Evolutionary conservation across 108 stramenopile genomes (phyloP).

Genomic region (Cyclostephanos invisitatus): DNA sequence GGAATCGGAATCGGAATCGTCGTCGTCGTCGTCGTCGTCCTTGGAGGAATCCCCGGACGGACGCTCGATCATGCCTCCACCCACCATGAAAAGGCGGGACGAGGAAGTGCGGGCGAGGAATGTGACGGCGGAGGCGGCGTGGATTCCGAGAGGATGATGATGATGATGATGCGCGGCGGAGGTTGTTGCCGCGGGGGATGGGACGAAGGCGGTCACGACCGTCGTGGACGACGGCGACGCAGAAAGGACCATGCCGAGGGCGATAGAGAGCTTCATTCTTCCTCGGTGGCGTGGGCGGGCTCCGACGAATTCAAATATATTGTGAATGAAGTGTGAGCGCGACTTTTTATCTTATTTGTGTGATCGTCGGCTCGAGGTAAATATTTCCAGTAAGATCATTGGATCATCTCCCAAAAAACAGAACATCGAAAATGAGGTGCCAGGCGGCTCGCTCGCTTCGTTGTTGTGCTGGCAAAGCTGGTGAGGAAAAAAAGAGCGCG

Average conservation of each 20-base stretch:
- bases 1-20: constrained; percentile 3
- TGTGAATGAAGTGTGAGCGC: no score
- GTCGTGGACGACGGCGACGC: background rate
- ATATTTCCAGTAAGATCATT: no score
- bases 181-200: constrained; percentile 8
- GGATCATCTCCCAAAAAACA: no score
- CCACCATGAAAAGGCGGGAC: constrained; percentile 33
- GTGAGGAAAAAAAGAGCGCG: no score
- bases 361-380: no score
- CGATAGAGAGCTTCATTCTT: constrained; percentile 29
- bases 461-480: no score
- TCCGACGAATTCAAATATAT: no score
- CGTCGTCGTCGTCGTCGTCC: constrained; percentile 14
- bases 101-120: background rate
- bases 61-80: constrained; percentile 35
- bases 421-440: no score
- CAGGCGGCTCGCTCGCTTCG: no score
- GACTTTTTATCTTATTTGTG: no score
- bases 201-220: constrained; percentile 15
- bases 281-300: no score
- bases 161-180: constrained; percentile 4
- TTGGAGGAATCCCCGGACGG: constrained; percentile 19
- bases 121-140: constrained; percentile 6
- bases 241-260: constrained; percentile 17
- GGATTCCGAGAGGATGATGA: constrained; percentile 2